Evolutionary conservation across 257 asterid species (phyloP), one percentile per base, ranked within the genome.

Genomic region (Petrea volubilis): DNA sequence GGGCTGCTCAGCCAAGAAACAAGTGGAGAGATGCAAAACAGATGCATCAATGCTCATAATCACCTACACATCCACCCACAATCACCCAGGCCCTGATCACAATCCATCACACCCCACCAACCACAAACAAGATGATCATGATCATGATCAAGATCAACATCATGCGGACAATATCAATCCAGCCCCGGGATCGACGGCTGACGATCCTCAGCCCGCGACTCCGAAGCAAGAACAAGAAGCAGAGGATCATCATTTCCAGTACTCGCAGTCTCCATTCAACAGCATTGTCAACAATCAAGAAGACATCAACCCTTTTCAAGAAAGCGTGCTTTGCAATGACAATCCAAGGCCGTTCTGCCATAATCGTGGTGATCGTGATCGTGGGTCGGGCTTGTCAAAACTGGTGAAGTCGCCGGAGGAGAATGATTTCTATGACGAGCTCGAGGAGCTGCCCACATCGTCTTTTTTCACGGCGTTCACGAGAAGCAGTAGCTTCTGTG

Each of bases 1-100:
- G 76, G 90, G 92, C 4, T 90, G 95, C 79, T 86, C 92, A 60
- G 95, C 96, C 41, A 87, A 87, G 20, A 90, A 90, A 74, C 96
- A 90, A 78, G 92, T 90, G 7, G 96, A 90, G 60, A 87, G 86
- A 74, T 80, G 88, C 87, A 87, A 85, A 70, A 78, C 82, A 61
- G 89, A 90, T 75, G 56, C 96, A 60, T 81, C 95, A 12, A 72
- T 79, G 82, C 92, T 90, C 76, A 78, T 90, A 64, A 75, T 90
- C 77, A 90, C 95, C 41, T 85, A 90, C 84, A 87, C 95, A 17
- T 85, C 84, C 36, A 74, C 77, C 69, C 96, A 90, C 86, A 87
- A 87, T 64, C 96, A 90, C 40, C 89, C 87, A 0, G 88, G 67
- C 74, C 85, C 89, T 4, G 69, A 59, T 31, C 38, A 31, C 9